These are phyloP conservation scores for Fusarium nematophilum DNA, from an alignment of 2,329 filamentous ascomycete genomes.

Conservation along the genomic window DNA sequence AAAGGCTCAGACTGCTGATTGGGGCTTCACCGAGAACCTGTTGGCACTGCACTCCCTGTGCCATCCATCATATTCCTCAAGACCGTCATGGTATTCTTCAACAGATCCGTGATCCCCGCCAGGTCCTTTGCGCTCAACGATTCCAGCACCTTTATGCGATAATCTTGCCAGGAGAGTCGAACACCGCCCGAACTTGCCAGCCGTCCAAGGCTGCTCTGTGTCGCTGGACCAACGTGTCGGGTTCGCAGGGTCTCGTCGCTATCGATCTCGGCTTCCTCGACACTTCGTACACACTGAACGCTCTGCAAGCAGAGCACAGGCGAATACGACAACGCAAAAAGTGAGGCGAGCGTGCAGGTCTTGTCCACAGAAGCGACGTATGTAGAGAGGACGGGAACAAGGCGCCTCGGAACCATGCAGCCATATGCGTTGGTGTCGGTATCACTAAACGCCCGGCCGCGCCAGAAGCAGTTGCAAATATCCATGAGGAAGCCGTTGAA, in stretches of 20 bases:
- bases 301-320: constrained; percentile 67
- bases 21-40: not conserved
- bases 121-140: constrained; percentile 74
- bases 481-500: constrained; percentile 92
- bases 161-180: constrained; percentile 77
- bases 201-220: constrained; percentile 71
- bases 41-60: constrained; percentile 36
- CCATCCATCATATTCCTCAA: constrained; percentile 64
- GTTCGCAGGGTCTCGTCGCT: constrained; percentile 53
- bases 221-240: constrained; percentile 76
- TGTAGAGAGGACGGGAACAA: constrained; percentile 57
- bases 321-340: constrained; percentile 70
- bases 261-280: constrained; percentile 67
- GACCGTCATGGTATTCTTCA: constrained; percentile 85
- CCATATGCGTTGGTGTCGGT: constrained; percentile 72
- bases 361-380: constrained; percentile 64
- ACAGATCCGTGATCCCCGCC: constrained; percentile 74
- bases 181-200: constrained; percentile 75
- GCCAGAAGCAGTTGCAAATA: constrained; percentile 86
- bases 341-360: constrained; percentile 57
- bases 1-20: not conserved
- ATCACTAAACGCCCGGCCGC: constrained; percentile 75
- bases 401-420: constrained; percentile 59
- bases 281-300: constrained; percentile 63
- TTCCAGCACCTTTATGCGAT: constrained; percentile 76